These are phyloP conservation scores for Penicillium sp. DNA, from an alignment of 2,329 filamentous ascomycete species.

Conservation along the genomic window DNA sequence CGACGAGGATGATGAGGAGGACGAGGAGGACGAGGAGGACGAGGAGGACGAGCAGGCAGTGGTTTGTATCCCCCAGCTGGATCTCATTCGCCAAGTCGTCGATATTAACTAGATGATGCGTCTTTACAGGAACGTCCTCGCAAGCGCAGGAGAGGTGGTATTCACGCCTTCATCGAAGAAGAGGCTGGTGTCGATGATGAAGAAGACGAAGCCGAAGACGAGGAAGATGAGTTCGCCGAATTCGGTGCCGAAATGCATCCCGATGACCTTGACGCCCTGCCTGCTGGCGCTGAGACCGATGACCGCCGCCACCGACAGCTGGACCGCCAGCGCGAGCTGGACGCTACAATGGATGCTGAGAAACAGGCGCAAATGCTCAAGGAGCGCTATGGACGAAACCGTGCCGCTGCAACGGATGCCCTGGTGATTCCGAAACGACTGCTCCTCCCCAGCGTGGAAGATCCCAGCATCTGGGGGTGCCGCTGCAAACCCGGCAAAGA, in stretches of 20 bases:
- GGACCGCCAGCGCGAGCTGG: conserved; percentile 85
- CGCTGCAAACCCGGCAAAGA: conserved; percentile 95
- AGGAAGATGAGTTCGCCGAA: conserved; percentile 82
- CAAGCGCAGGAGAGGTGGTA: conserved; percentile 74
- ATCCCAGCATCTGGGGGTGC: conserved; percentile 94
- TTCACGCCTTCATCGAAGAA: conserved; percentile 91
- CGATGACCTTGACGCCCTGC: conserved; percentile 79
- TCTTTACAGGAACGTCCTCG: conserved; percentile 64
- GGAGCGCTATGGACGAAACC: conserved; percentile 82
- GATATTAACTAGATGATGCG: conserved; percentile 17
- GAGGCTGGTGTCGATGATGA: conserved; percentile 97
- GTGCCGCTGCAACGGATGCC: conserved; percentile 67
- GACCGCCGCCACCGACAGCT: conserved; percentile 92
- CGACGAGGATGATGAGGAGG: conserved; percentile 42
- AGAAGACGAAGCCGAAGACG: conserved; percentile 84
- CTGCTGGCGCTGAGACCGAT: conserved; percentile 75
- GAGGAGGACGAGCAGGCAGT: conserved; percentile 59
- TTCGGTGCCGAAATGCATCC: conserved; percentile 89
- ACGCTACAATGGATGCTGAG: conserved; percentile 87
- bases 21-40: conserved; percentile 46
- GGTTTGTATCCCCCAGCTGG: conserved; percentile 33
- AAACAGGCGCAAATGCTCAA: conserved; percentile 85
- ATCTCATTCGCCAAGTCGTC: neutral
- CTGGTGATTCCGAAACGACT: conserved; percentile 81
- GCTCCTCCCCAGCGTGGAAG: conserved; percentile 87